Conservation (phyloP, 306 rosid genomes). For the Hippophae tibetana region DNA sequence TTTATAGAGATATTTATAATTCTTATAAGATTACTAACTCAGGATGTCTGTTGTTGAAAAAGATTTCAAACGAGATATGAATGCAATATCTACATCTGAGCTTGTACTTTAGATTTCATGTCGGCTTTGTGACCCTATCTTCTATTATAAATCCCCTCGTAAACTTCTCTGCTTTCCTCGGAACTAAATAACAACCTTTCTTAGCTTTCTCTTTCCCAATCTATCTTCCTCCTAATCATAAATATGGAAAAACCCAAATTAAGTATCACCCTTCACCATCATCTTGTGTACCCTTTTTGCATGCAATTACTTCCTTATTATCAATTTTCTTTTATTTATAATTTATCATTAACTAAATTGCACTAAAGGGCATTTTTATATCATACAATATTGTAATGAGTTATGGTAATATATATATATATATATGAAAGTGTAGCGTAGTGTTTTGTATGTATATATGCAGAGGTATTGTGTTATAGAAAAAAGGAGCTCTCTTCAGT, state of each 20-base stretch:
- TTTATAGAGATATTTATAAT: too few species aligned
- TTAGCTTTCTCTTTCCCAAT: background rate
- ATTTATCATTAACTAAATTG: too few species aligned
- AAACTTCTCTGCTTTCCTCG: conserved; percentile 18
- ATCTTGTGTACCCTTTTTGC: too few species aligned
- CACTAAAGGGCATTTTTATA: too few species aligned
- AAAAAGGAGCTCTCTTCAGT: conserved; percentile 82
- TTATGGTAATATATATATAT: too few species aligned
- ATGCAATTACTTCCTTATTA: too few species aligned
- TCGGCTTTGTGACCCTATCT: conserved; percentile 10
- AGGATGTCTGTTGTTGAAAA: conserved; percentile 26
- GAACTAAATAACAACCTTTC: conserved; percentile 4
- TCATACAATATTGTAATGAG: too few species aligned
- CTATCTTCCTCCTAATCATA: background rate
- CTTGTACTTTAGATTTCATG: conserved; percentile 33
- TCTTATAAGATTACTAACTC: too few species aligned
- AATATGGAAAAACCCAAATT: background rate
- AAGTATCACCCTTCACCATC: background rate
- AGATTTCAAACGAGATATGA: conserved; percentile 26
- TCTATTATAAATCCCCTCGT: background rate
- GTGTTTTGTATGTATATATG: background rate
- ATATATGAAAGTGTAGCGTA: background rate
- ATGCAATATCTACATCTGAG: conserved; percentile 27
- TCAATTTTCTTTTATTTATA: too few species aligned
- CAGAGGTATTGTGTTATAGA: background rate